Percentiles rank a stretch among this genome's conserved stretches.
phyloP scores from a whole-genome alignment of 176 grass and related monocot genomes.

The Dactylis glomerata region DNA sequence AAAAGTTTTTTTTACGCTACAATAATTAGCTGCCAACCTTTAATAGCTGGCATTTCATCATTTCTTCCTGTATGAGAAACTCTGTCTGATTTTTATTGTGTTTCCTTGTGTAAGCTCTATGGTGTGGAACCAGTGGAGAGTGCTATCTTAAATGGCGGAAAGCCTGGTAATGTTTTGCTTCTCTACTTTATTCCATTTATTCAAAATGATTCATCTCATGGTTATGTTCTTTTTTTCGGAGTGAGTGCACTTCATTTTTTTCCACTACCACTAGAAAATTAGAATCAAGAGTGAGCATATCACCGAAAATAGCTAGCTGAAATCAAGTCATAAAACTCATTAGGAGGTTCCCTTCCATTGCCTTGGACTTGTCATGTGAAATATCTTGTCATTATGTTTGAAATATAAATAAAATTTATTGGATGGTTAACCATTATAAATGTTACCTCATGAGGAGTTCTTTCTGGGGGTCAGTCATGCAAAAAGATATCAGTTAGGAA shows the following conservation, averaged over 20 bases:
- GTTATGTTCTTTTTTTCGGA: neutral
- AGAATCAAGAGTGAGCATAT: no score
- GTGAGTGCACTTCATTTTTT: neutral
- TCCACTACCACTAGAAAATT: no score
- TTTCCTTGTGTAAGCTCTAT: slow-evolving; percentile 53
- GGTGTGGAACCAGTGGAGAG: slow-evolving; percentile 88
- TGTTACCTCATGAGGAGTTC: neutral
- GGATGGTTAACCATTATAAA: neutral
- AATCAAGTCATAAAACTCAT: neutral
- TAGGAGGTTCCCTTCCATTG: neutral
- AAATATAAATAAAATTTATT: neutral
- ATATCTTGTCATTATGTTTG: neutral
- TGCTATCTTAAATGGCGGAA: slow-evolving; percentile 75
- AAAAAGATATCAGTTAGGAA: neutral
- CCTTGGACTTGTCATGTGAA: no score
- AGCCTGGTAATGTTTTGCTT: slow-evolving; percentile 61
- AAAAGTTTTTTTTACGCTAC: neutral
- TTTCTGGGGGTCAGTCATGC: no score
- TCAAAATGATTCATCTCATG: neutral
- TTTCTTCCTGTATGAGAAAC: slow-evolving; percentile 7
- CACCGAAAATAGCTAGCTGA: neutral
- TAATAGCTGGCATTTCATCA: neutral
- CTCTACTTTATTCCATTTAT: neutral
- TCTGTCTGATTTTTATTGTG: slow-evolving; percentile 25
- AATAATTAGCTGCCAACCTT: neutral